phyloP scores from a whole-genome alignment of 495 filamentous ascomycete genomes.

The Hyaloscypha variabilis region DNA sequence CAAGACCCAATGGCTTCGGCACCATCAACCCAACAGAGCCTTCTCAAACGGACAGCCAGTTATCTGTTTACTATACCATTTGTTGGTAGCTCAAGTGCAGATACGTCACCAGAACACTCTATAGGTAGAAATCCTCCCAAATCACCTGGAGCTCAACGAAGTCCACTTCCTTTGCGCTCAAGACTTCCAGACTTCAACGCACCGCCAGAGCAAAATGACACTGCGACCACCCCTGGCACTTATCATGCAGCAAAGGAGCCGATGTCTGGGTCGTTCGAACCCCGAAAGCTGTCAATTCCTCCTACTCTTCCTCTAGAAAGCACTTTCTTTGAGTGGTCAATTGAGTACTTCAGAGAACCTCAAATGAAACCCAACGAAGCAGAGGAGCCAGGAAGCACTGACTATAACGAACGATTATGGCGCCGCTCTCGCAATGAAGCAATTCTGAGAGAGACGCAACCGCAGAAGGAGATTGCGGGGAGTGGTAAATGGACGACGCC shows the following conservation, averaged over 20 bases:
- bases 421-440: slow-evolving; percentile 88
- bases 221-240: slow-evolving; percentile 62
- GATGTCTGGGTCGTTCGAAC: slow-evolving; percentile 69
- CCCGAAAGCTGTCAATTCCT: slow-evolving; percentile 53
- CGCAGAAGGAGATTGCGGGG: slow-evolving; percentile 83
- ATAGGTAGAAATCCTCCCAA: slow-evolving; percentile 32
- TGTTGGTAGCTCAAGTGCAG: slow-evolving; percentile 42
- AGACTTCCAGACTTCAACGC: slow-evolving; percentile 68
- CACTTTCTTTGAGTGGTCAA: slow-evolving; percentile 91
- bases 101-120: slow-evolving; percentile 35
- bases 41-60: slow-evolving; percentile 56
- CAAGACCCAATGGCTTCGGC: slow-evolving; percentile 41
- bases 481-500: slow-evolving; percentile 82
- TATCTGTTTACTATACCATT: slow-evolving; percentile 59
- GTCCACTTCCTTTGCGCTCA: slow-evolving; percentile 43
- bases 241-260: slow-evolving; percentile 80
- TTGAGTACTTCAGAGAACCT: slow-evolving; percentile 97
- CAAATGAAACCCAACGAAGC: slow-evolving; percentile 97
- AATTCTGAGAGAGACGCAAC: slow-evolving; percentile 89
- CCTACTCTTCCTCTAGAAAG: slow-evolving; percentile 76
- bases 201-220: slow-evolving; percentile 80
- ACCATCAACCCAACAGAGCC: slow-evolving; percentile 46
- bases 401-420: slow-evolving; percentile 97
- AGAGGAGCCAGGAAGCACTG: slow-evolving; percentile 94
- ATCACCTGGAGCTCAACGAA: slow-evolving; percentile 31